Evolutionary conservation across 2,329 filamentous ascomycete genomes (phyloP), one percentile per base, ranked within the genome.

Genomic region (Nemania sp.): DNA sequence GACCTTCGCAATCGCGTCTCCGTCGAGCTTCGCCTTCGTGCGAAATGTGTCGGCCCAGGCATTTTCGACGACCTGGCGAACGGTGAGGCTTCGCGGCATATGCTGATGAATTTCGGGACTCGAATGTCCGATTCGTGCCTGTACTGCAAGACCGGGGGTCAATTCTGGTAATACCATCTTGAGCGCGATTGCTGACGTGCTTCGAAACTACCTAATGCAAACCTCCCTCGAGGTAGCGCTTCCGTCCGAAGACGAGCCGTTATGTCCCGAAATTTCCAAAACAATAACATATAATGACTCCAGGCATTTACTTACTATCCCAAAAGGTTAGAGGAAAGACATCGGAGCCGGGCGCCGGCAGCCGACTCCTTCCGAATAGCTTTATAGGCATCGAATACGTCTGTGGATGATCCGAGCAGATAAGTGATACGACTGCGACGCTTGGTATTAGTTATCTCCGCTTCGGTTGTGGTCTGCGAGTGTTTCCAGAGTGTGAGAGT

Each of bases 351-450:
- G 85, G 83, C 57, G 90, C 85, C 0, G 94, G 92, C 0, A 97
- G 81, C 18, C 95, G 86, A 56, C 89, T 89, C 20, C 87, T 87
- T 0, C 92, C 92, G 72, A 99, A 98, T 13, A 97, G 81, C 67
- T 86, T 89, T 62, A 99, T 89, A 0, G 94, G 93, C 21, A 93
- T 85, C 0, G 91, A 91, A 74, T 98, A 99, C 0, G 93, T 88
- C 75, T 98, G 94, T 0, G 95, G 95, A 69, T 99, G 95, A 71
- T 99, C 95, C 1, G 94, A 98, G 61, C 91, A 96, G 60, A 99
- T 90, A 5, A 99, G 82, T 5, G 92, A 95, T 29, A 98, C 84
- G 40, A 99, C 54, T 57, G n/a, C 15, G 45, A 37, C 10, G 20
- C 29, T 9, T 12, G 25, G 9, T 10, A 37, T 57, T 32, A 50